Conservation (phyloP, 306 rosid species). For the Quercus dentata region DNA sequence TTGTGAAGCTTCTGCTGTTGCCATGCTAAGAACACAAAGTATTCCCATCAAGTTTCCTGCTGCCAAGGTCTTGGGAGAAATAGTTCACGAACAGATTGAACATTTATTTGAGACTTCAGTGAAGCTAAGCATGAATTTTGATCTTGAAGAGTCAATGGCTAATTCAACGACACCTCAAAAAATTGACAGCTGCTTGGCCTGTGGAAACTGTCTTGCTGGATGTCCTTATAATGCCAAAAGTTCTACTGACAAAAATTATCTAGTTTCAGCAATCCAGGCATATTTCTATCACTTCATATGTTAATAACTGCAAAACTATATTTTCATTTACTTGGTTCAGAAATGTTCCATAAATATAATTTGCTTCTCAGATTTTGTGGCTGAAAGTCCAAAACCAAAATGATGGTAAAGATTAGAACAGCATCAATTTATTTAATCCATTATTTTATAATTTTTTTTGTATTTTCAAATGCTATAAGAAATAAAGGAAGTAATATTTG, state of each 20-base stretch:
- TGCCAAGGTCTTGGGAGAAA: conserved; percentile 24
- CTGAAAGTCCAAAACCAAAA: neutral
- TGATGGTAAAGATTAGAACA: neutral
- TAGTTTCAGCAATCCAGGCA: conserved; percentile 31
- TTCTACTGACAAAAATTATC: conserved; percentile 31
- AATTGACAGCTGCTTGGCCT: conserved; percentile 23
- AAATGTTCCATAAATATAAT: neutral
- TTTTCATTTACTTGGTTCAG: neutral
- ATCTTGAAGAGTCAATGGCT: conserved; percentile 14
- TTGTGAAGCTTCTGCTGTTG: conserved; percentile 34
- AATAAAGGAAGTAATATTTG: neutral
- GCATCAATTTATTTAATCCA: neutral
- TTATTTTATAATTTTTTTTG: neutral
- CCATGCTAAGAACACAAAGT: conserved; percentile 31
- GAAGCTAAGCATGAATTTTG: conserved; percentile 34
- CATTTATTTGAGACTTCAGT: conserved; percentile 18
- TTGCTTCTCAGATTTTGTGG: neutral
- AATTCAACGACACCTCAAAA: conserved; percentile 1
- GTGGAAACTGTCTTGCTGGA: conserved; percentile 40
- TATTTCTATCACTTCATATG: neutral
- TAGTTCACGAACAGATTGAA: conserved; percentile 12
- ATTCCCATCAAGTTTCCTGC: conserved; percentile 26
- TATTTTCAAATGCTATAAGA: too few relatives aligned
- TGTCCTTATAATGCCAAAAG: conserved; percentile 37
- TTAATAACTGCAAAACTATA: neutral